A percentile compares a stretch with the other conserved stretches of the same genome.
Evolutionary conservation across 2,329 filamentous ascomycete genomes (phyloP).

Genomic region (Coniochaeta prunicola): DNA sequence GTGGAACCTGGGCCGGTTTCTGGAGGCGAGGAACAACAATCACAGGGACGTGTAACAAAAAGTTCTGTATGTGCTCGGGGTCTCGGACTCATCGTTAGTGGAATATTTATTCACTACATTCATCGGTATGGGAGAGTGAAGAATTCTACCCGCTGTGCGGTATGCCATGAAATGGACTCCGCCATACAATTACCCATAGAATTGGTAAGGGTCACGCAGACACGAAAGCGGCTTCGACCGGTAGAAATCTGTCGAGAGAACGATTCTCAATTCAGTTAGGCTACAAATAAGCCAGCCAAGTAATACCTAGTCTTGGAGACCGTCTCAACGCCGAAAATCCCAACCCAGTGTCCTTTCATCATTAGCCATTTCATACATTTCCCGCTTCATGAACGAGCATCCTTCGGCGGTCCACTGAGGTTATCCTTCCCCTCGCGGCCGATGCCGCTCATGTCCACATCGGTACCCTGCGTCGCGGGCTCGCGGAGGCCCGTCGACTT

Average conservation of each 20-base stretch:
- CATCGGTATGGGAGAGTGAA: no score
- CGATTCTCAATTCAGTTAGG: neutral
- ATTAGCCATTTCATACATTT: neutral
- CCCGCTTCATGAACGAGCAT: slow-evolving; percentile 29
- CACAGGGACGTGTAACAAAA: neutral
- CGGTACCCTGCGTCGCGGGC: slow-evolving; percentile 49
- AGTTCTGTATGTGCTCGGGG: neutral
- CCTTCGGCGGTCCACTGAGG: slow-evolving; percentile 45
- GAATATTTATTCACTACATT: no score
- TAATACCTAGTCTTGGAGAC: neutral
- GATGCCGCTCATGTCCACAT: slow-evolving; percentile 49
- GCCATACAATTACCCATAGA: no score
- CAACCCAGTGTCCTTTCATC: neutral
- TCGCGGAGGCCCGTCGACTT: slow-evolving; percentile 45
- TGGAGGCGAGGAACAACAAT: neutral
- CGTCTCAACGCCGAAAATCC: neutral
- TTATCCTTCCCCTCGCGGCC: slow-evolving; percentile 56
- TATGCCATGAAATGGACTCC: no score
- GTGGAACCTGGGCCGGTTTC: neutral
- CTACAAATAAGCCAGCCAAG: neutral
- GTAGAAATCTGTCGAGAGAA: no score
- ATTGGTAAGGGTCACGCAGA: no score
- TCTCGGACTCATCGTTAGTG: neutral
- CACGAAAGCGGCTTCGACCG: no score
- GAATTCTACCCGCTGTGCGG: no score